phyloP scores from a whole-genome alignment of 2,329 filamentous ascomycete species.

The Aspergillus aculeatus region DNA sequence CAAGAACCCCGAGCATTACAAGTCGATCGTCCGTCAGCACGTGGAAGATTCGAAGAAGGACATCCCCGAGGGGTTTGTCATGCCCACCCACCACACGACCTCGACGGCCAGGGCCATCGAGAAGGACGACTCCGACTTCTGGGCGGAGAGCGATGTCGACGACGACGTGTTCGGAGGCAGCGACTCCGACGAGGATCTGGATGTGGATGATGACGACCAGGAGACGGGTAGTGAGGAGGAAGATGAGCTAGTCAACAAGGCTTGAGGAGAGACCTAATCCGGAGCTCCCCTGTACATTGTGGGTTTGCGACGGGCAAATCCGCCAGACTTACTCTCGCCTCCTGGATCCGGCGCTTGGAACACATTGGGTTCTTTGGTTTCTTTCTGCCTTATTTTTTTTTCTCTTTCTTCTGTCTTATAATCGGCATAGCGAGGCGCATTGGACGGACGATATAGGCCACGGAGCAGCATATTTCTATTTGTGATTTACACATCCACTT shows the following conservation, averaged over 20 bases:
- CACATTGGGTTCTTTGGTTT: not conserved
- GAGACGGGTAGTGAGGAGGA: slow-evolving; percentile 58
- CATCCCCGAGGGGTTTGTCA: slow-evolving; percentile 74
- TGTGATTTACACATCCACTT: not conserved
- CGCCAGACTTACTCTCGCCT: not conserved
- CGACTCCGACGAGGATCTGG: slow-evolving; percentile 56
- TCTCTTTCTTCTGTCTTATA: not conserved
- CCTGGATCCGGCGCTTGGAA: not conserved
- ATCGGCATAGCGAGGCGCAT: not conserved
- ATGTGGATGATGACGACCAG: slow-evolving; percentile 40
- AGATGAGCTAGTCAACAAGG: not conserved
- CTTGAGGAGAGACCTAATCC: not conserved
- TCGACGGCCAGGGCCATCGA: slow-evolving; percentile 55
- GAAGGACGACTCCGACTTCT: slow-evolving; percentile 74
- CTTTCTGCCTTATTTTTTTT: not conserved
- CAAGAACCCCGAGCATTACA: slow-evolving; percentile 68
- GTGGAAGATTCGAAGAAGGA: slow-evolving; percentile 73
- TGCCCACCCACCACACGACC: slow-evolving; percentile 68
- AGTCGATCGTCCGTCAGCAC: slow-evolving; percentile 65
- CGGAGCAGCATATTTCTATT: not conserved
- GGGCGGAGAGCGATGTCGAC: slow-evolving; percentile 69
- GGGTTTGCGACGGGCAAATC: not conserved
- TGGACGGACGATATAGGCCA: not conserved
- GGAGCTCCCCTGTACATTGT: not conserved
- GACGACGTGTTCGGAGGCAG: slow-evolving; percentile 77